phyloP scores from a whole-genome alignment of 2,329 filamentous ascomycete species.

The Pseudodiploospora longispora region DNA sequence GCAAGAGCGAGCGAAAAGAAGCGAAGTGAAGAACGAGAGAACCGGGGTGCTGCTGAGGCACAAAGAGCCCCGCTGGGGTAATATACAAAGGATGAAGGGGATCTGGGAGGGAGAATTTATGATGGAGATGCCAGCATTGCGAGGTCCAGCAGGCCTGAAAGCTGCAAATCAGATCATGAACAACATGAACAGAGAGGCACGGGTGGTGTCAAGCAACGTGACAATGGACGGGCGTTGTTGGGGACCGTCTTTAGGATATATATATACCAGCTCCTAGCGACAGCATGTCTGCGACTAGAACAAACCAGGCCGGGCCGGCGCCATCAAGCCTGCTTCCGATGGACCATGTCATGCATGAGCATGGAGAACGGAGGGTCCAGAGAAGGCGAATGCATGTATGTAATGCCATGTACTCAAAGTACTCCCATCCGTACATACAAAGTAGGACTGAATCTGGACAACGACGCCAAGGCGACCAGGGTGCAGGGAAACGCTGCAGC shows the following conservation, averaged over 20 bases:
- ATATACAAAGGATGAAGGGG: not conserved
- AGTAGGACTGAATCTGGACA: too few species aligned
- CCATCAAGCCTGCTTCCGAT: conserved; percentile 11
- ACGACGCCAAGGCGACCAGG: too few species aligned
- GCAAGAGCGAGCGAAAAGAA: too few species aligned
- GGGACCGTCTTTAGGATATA: conserved; percentile 4
- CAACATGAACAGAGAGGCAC: conserved; percentile 2
- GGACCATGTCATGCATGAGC: conserved; percentile 28
- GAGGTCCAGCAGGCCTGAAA: not conserved
- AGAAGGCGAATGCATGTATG: conserved; percentile 16
- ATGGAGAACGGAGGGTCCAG: conserved; percentile 29
- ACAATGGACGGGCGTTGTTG: conserved; percentile 4
- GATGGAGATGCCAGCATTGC: conserved; percentile 4
- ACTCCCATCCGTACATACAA: too few species aligned
- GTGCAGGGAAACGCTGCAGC: too few species aligned
- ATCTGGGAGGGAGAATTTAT: conserved; percentile 4
- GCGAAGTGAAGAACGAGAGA: too few species aligned
- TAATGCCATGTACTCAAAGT: conserved; percentile 9
- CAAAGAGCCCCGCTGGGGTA: not conserved
- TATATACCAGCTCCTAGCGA: conserved; percentile 5
- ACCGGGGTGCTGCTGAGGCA: too few species aligned
- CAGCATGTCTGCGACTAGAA: not conserved
- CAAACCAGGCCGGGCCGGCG: conserved; percentile 9
- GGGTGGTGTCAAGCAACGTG: conserved; percentile 6
- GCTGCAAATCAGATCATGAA: not conserved